Evolutionary conservation across 305 asterid genomes (phyloP).

Genomic region (Stenogyne calaminthoides): DNA sequence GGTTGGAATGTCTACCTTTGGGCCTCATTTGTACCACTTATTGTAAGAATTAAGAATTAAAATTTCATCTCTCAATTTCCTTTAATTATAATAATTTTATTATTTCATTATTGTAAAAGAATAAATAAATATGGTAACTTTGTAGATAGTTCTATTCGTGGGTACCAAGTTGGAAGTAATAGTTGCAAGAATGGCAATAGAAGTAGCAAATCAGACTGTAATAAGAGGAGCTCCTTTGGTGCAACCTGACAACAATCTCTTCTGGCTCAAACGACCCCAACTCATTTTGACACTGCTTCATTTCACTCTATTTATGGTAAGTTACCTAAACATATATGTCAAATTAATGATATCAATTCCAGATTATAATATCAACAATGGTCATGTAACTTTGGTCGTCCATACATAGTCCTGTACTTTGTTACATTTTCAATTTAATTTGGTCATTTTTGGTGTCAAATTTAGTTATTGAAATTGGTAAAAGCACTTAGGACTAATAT

Average conservation of each 20-base stretch:
- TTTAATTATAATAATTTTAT: not conserved
- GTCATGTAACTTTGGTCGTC: too few species aligned
- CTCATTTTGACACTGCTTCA: constrained; percentile 60
- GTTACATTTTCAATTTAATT: too few species aligned
- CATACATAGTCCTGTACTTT: too few species aligned
- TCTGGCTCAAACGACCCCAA: constrained; percentile 67
- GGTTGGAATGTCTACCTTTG: constrained; percentile 78
- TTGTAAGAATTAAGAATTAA: constrained; percentile 41
- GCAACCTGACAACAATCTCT: constrained; percentile 55
- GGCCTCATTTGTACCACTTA: constrained; percentile 67
- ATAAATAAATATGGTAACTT: too few species aligned
- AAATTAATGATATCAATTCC: not conserved
- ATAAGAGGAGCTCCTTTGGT: constrained; percentile 67
- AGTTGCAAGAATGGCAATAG: constrained; percentile 65
- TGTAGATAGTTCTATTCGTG: constrained; percentile 52
- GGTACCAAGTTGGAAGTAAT: constrained; percentile 67
- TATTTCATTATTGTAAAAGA: not conserved
- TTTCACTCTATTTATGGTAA: constrained; percentile 60
- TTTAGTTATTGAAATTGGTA: too few species aligned
- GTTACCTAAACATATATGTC: not conserved
- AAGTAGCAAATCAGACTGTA: constrained; percentile 40
- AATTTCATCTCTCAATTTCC: not conserved
- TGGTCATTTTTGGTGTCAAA: too few species aligned
- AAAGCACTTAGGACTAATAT: too few species aligned
- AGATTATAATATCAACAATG: too few species aligned